Conservation (phyloP, 2,329 filamentous ascomycete genomes). For the Aurifilum marmelostoma region DNA sequence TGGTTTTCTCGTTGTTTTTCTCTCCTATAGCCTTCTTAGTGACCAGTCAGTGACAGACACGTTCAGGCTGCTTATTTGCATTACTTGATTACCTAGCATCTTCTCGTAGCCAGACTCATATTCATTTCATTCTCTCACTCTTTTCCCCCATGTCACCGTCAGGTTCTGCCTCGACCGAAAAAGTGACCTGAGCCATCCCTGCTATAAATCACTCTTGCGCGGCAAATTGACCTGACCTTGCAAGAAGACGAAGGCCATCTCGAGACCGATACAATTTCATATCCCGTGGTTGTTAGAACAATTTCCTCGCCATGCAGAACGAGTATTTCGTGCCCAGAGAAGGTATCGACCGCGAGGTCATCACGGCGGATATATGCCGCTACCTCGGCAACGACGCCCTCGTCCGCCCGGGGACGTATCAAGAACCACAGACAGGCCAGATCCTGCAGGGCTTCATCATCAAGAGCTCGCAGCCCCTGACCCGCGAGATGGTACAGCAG, state of each 20-base stretch:
- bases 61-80: background rate
- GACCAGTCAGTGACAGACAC: background rate
- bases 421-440: background rate
- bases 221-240: background rate
- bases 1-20: background rate
- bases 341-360: conserved; percentile 82
- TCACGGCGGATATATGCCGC: conserved; percentile 82
- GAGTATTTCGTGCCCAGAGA: conserved; percentile 81
- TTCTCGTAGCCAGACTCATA: background rate
- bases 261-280: no score
- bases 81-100: background rate
- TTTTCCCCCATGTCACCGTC: background rate
- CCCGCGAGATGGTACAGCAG: background rate
- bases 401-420: conserved; percentile 73
- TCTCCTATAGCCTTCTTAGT: background rate
- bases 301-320: conserved; percentile 60
- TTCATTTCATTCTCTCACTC: background rate
- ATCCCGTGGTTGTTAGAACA: no score
- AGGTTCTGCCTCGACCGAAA: background rate
- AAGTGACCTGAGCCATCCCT: background rate
- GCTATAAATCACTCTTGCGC: background rate
- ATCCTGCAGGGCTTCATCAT: background rate
- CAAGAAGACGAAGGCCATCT: background rate
- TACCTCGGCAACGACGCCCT: conserved; percentile 83
- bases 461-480: background rate